Evolutionary conservation across 108 stramenopile genomes (phyloP).

Genomic region (Ochromonas danica): DNA sequence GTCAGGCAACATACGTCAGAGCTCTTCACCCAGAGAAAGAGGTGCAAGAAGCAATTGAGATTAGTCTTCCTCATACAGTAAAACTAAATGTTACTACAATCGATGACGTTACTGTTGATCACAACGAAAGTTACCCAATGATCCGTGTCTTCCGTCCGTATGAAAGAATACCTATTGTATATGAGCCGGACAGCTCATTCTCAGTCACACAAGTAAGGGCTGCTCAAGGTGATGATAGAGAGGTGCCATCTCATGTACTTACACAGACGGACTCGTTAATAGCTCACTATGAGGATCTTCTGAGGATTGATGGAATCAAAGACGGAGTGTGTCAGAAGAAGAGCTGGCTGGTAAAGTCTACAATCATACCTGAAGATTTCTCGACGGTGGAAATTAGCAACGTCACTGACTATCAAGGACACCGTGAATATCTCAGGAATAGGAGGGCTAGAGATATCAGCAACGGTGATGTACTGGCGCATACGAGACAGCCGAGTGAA

Average conservation of each 20-base stretch:
- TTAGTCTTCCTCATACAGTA: neutral
- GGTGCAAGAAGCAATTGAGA: neutral
- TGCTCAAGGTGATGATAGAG: slow-evolving; percentile 15
- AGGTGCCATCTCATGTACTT: slow-evolving; percentile 15
- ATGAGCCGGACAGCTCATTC: neutral
- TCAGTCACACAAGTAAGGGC: slow-evolving; percentile 14
- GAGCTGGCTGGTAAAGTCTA: neutral
- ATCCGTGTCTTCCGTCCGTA: neutral
- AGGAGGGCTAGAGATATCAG: neutral
- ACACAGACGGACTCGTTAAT: slow-evolving; percentile 15
- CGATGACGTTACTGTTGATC: neutral
- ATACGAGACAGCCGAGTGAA: slow-evolving; percentile 5
- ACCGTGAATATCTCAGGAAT: neutral
- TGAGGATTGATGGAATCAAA: neutral
- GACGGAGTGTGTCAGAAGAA: neutral
- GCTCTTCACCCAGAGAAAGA: slow-evolving; percentile 14
- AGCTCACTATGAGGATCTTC: neutral
- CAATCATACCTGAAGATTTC: neutral
- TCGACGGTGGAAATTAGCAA: neutral
- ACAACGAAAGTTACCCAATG: neutral
- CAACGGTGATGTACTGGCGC: neutral
- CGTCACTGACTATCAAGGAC: neutral
- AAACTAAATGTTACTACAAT: neutral
- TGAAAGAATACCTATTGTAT: neutral
- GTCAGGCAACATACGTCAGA: slow-evolving; percentile 14